phyloP scores from a whole-genome alignment of 1,284 basidiomycete species.

The Ustilago trichophora region DNA sequence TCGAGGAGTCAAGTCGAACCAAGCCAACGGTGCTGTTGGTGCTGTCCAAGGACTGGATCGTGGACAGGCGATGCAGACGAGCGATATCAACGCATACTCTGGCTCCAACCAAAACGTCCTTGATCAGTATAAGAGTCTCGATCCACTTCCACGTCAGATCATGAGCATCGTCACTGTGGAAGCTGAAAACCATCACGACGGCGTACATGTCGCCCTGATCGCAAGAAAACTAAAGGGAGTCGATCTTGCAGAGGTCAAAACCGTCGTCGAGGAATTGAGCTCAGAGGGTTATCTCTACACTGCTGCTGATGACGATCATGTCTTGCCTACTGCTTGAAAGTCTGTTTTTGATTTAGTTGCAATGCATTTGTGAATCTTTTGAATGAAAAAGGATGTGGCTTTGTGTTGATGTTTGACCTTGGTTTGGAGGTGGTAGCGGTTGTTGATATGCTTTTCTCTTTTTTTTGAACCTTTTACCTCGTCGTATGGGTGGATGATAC shows the following conservation, averaged over 20 bases:
- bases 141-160: conserved; percentile 42
- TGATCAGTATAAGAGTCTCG: conserved; percentile 40
- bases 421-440: too few relatives aligned
- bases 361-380: too few relatives aligned
- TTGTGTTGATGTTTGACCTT: too few relatives aligned
- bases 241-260: conserved; percentile 43
- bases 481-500: too few relatives aligned
- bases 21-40: conserved; percentile 5
- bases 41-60: conserved; percentile 1
- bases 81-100: conserved; percentile 46
- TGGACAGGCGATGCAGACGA: conserved; percentile 12
- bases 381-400: too few relatives aligned
- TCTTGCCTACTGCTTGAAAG: conserved; percentile 57
- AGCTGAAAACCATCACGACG: conserved; percentile 49
- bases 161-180: conserved; percentile 47
- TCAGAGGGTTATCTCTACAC: conserved; percentile 59
- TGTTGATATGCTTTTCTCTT: too few relatives aligned
- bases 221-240: conserved; percentile 41
- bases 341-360: too few relatives aligned
- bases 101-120: conserved; percentile 32
- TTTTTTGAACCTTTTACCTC: too few relatives aligned
- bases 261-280: conserved; percentile 53
- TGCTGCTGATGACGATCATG: conserved; percentile 58
- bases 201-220: conserved; percentile 47
- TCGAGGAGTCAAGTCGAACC: conserved; percentile 19